Evolutionary conservation across 768 basidiomycete species (phyloP), one percentile per base, ranked within the genome.

Genomic region (Leccinum imitatum): DNA sequence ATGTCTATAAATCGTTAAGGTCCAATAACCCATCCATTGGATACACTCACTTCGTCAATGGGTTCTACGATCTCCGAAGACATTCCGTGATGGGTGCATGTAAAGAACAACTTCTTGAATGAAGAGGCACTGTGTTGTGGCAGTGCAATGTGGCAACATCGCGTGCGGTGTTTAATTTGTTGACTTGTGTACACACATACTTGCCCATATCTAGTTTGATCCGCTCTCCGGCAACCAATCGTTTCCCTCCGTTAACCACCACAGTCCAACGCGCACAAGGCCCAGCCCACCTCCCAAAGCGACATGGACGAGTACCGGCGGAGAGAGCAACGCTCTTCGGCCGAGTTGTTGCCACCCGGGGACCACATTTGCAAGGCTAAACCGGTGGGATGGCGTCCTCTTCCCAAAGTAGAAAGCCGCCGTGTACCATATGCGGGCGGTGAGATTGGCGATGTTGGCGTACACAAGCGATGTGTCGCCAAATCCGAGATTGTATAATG

Each of bases 391-490:
- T 30, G 59, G 57, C 50, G 30, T 47, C 54, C 64, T 59, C 52
- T 63, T 61, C 19, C 56, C 61, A 73, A 86, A 90, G 70, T 79
- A 91, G 68, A 87, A 91, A 37, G 65, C 64, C 59, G 80, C 73
- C 46, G 83, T 82, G 69, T 90, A 92, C 27, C 76, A 66, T 44
- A 90, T 89, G 15, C 91, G 80, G 6, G 81, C 79, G 0, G 78
- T 73, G 62, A 91, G 78, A 69, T 88, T 90, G 65, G 80, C 69
- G 60, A 88, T 85, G 67, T 95, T 94, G 60, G 87, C 88, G 67
- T 86, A 90, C 3, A 93, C 87, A 35, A 91, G 78, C 9, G 86
- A 85, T 0, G 81, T 78, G 65, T 93, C 92, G 35, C 87, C 88
- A 25, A 84, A 66, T 25, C 77, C 72, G 31, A 80, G 53, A 48